Base-by-base conservation (phyloP, 441 rosid genomes). In the Monsonia emarginata region DNA sequence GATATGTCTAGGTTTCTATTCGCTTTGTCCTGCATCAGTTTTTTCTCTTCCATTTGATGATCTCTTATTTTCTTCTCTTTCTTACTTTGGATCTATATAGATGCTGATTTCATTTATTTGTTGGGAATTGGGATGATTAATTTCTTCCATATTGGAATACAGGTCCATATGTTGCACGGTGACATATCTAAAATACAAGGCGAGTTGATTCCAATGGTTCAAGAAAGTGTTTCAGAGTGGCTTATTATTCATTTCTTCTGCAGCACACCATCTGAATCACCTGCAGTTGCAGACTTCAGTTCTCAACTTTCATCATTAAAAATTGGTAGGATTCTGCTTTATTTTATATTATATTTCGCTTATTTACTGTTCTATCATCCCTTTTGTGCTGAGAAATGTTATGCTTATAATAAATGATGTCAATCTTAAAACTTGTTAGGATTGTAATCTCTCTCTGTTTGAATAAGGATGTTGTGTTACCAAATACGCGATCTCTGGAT, bases 171-270 rank as follows among this genome's bases (percentile, higher is more conserved):
- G 89, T 74, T 77, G 59, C 87, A 76, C 71, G 82, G 81, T 77
- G 96, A 86, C 73, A 76, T 85, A 71, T 82, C 83, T 54, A 89
- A 83, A 81, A 79, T 91, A 74, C 94, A 86, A 72, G 84, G 86
- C 72, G 97, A 95, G 72, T 79, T 95, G 74, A 79, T 95, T 69
- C 98, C 97, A 11, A 83, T 95, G 95, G 81, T 91, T 82, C 95
- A 91, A 74, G 97, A 89, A 32, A 81, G 81, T 74, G 78, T 87
- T 73, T 84, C 80, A 62, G 97, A 91, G 84, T 95, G 99, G 99
- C 75, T 86, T 67, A 83, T 87, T 58, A 83, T 95, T 73, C 82
- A 86, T 67, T 88, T 88, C 75, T 75, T 88, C 69, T 75, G 84
- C 65, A 82, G 86, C 48, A 86, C 90, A 63, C 89, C 99, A 64